phyloP scores from a whole-genome alignment of 163 green algal genomes.

The Volvox carteri region DNA sequence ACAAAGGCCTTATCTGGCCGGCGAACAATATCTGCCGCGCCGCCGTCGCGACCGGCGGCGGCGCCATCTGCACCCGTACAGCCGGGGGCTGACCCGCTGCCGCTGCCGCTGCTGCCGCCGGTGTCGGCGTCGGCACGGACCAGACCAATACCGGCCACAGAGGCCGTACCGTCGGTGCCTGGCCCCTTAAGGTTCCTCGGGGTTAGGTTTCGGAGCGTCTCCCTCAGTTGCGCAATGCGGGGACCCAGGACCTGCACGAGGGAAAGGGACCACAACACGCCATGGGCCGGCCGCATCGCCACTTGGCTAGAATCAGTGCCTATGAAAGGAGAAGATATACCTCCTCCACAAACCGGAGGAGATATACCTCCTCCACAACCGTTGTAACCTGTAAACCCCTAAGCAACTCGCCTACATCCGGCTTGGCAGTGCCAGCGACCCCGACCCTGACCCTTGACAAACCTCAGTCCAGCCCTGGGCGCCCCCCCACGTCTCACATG shows the following conservation, averaged over 20 bases:
- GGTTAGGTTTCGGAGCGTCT: slow-evolving; percentile 22
- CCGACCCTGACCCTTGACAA: too few relatives aligned
- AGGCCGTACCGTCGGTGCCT: too few relatives aligned
- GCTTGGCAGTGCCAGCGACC: too few relatives aligned
- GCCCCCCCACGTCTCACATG: not conserved
- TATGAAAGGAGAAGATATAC: too few relatives aligned
- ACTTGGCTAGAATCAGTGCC: too few relatives aligned
- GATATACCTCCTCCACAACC: too few relatives aligned
- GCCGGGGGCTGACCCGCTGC: not conserved
- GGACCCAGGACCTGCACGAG: slow-evolving; percentile 47
- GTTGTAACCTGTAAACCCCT: too few relatives aligned
- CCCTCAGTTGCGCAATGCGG: slow-evolving; percentile 25
- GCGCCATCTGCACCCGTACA: not conserved
- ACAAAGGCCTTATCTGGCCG: slow-evolving; percentile 15
- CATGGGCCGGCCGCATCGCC: too few relatives aligned
- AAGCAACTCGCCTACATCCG: too few relatives aligned
- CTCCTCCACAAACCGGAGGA: too few relatives aligned
- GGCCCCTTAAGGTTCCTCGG: too few relatives aligned
- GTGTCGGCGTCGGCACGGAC: not conserved
- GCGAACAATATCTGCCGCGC: not conserved
- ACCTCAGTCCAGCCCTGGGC: not conserved
- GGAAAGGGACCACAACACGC: too few relatives aligned
- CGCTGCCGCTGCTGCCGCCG: not conserved
- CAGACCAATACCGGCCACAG: not conserved
- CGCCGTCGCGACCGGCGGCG: not conserved